Percentiles rank a stretch among this genome's conserved stretches.
Conservation (phyloP, 192 early-diverging fungal species). For the Linnemannia exigua region DNA sequence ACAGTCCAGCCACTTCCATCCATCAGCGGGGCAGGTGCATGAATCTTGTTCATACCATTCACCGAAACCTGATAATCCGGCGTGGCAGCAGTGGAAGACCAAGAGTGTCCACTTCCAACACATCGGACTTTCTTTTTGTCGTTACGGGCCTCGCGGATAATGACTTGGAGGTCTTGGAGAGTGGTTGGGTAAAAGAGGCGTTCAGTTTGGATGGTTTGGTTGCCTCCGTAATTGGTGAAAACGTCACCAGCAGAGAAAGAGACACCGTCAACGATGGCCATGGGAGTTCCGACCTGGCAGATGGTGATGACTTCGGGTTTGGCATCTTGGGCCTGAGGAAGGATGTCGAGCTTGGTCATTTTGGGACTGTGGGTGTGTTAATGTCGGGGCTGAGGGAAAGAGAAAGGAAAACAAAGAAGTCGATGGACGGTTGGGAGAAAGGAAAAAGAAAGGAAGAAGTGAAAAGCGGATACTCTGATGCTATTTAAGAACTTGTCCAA, state of each 20-base stretch:
- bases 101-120: slow-evolving; percentile 49
- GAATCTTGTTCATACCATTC: slow-evolving; percentile 47
- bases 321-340: neutral
- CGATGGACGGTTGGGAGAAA: neutral
- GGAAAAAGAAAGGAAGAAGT: neutral
- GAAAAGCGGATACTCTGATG: neutral
- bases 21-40: neutral
- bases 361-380: neutral
- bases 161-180: slow-evolving; percentile 42
- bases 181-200: slow-evolving; percentile 47
- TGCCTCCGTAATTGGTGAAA: slow-evolving; percentile 50
- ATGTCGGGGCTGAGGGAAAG: too few species aligned
- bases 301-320: neutral
- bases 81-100: slow-evolving; percentile 16
- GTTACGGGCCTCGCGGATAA: slow-evolving; percentile 34
- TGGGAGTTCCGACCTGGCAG: neutral
- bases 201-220: slow-evolving; percentile 27
- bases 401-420: neutral
- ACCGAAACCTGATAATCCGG: slow-evolving; percentile 46
- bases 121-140: slow-evolving; percentile 53
- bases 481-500: too few species aligned
- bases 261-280: slow-evolving; percentile 30
- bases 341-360: neutral
- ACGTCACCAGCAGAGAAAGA: slow-evolving; percentile 13
- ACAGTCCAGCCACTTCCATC: slow-evolving; percentile 30